Conservation (phyloP, 331 rosid species). For the Telfairia occidentalis region DNA sequence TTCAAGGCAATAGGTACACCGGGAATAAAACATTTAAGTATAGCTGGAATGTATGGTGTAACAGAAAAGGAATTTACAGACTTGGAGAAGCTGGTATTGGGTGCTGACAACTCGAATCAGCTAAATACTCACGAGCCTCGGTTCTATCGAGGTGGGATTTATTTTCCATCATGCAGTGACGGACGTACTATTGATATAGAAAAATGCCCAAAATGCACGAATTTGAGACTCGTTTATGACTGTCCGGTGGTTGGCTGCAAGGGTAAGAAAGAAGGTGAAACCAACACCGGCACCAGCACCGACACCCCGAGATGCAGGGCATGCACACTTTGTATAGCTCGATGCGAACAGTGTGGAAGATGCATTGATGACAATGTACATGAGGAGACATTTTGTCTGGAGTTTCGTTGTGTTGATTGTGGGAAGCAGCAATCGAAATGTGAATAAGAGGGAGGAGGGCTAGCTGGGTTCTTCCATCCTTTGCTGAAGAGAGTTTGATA, state of each 20-base stretch:
- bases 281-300: background rate
- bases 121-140: conserved; percentile 26
- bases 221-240: conserved; percentile 37
- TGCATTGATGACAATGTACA: conserved; percentile 37
- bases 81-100: conserved; percentile 39
- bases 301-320: conserved; percentile 39
- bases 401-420: conserved; percentile 39
- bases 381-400: conserved; percentile 41
- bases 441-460: conserved; percentile 18
- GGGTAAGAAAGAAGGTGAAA: conserved; percentile 27
- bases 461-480: conserved; percentile 17
- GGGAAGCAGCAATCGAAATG: conserved; percentile 20
- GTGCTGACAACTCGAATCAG: conserved; percentile 22
- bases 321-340: conserved; percentile 36
- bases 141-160: conserved; percentile 26
- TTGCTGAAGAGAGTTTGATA: background rate
- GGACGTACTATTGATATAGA: conserved; percentile 44
- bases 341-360: conserved; percentile 39
- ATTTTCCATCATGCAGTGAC: conserved; percentile 22
- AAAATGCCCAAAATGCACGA: conserved; percentile 45
- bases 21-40: conserved; percentile 43
- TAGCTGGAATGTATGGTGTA: conserved; percentile 34
- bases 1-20: conserved; percentile 34
- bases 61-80: conserved; percentile 42
- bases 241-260: conserved; percentile 48